These are phyloP conservation scores for Rhexocercosporidium sp. DNA, from an alignment of 2,329 filamentous ascomycete species.

Conservation along the genomic window DNA sequence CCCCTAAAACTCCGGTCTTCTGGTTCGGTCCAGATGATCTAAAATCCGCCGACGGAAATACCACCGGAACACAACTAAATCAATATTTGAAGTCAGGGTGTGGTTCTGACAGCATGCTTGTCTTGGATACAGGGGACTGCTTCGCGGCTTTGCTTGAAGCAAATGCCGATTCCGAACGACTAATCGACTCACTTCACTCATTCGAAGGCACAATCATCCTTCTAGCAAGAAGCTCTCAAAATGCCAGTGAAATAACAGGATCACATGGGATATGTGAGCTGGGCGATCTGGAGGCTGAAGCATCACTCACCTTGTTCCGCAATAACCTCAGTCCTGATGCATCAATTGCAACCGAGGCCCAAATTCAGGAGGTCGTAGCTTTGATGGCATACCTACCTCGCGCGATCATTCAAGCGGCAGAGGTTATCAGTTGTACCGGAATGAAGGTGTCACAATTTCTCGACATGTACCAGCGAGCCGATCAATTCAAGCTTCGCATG, in stretches of 20 bases:
- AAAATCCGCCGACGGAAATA: constrained; percentile 2
- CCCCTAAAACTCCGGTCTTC: constrained; percentile 32
- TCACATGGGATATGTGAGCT: constrained; percentile 33
- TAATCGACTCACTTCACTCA: constrained; percentile 29
- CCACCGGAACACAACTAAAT: constrained; percentile 21
- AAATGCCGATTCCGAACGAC: not conserved
- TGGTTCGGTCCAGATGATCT: constrained; percentile 33
- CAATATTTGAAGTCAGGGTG: constrained; percentile 25
- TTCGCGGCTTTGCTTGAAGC: constrained; percentile 25
- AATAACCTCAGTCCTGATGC: constrained; percentile 24
- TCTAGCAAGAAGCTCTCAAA: constrained; percentile 30
- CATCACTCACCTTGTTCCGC: constrained; percentile 29
- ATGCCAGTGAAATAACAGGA: constrained; percentile 29
- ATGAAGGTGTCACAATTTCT: constrained; percentile 37
- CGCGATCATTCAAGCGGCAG: constrained; percentile 34
- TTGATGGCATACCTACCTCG: constrained; percentile 31
- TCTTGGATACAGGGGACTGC: constrained; percentile 32
- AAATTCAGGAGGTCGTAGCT: constrained; percentile 29
- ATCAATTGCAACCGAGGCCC: constrained; percentile 25
- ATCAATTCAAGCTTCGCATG: constrained; percentile 34
- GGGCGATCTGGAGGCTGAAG: constrained; percentile 28
- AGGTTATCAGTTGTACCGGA: constrained; percentile 31
- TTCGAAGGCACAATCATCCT: constrained; percentile 33
- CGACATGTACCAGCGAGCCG: constrained; percentile 30
- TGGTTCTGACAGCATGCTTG: constrained; percentile 23